Evolutionary conservation across 1,284 basidiomycete genomes (phyloP), one percentile per base, ranked within the genome.

Genomic region (Heterobasidion parviporum): DNA sequence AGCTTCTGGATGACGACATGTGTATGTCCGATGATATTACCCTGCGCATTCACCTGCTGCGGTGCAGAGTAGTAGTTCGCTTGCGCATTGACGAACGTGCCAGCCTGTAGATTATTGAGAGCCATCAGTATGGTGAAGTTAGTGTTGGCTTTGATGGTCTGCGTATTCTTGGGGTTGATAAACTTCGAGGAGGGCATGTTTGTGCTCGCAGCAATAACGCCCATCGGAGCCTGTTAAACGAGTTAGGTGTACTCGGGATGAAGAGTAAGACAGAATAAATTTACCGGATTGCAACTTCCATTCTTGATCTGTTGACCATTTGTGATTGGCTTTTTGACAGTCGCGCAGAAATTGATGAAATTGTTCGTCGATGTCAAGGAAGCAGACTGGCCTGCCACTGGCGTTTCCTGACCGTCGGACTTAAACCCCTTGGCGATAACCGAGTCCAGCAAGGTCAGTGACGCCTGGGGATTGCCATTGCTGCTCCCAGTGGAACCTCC

Each of bases 321-420:
- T 34, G 80, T 85, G 61, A 85, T 74, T 41, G 79, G 78, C 52
- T 79, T 71, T 59, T 78, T 72, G 32, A 73, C 69, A 26, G 74
- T 79, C 41, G 75, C 64, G 64, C 81, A 85, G 70, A 81, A 84
- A 74, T 86, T 84, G 74, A 87, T 85, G 70, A 83, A 88, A 72
- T 88, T 87, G 74, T 89, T 87, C 45, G 71, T 72, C 47, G 80
- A 82, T 15, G 84, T 86, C 54, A 80, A 65, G 10, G 82, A 85
- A 5, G 80, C 65, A 54, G 81, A 78, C 67, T 83, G 81, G 56
- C 80, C 78, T 62, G 68, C 72, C 20, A 70, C 66, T 10, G 74
- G 74, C 26, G 68, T 68, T 35, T 63, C 58, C 62, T 78, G 75
- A 56, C 79, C 82, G 60, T 81, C 63, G 54, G 79, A 74, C 49